These are phyloP conservation scores for Zygosaccharomyces lentus DNA, from an alignment of 805 yeast species.

Conservation along the genomic window DNA sequence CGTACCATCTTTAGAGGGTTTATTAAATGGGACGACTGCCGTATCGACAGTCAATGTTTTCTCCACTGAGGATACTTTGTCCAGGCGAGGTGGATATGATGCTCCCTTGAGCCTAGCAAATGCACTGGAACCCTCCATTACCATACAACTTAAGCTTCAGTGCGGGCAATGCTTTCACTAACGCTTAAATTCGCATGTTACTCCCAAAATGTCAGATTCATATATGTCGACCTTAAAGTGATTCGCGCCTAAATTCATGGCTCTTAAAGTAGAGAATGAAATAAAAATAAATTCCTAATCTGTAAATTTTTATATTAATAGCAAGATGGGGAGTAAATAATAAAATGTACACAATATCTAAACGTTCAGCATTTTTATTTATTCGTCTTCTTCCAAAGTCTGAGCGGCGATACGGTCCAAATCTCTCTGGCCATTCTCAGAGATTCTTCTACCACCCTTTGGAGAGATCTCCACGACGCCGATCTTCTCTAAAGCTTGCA, in stretches of 20 bases:
- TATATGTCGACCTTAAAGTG: no score
- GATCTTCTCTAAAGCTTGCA: conserved; percentile 97
- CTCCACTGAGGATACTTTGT: no score
- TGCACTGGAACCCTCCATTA: no score
- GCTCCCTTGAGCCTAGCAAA: no score
- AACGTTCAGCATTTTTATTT: conserved; percentile 17
- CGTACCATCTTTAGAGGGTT: not conserved
- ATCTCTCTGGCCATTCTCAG: conserved; percentile 99
- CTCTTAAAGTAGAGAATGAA: not conserved
- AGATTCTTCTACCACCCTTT: conserved; percentile 99
- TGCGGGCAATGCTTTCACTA: no score
- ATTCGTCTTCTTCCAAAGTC: conserved; percentile 88
- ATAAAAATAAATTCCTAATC: conserved; percentile 1
- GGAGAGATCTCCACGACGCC: conserved; percentile 95
- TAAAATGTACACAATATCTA: conserved; percentile 23
- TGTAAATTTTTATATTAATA: conserved; percentile 12
- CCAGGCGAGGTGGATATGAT: no score
- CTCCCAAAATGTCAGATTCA: no score
- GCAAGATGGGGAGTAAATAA: conserved; percentile 20
- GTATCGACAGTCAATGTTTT: no score
- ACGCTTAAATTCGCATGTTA: no score
- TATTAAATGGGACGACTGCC: no score
- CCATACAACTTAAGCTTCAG: no score
- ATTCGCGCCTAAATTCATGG: no score
- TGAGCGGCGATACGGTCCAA: conserved; percentile 99